Evolutionary conservation across 2,329 filamentous ascomycete species (phyloP), one percentile per base, ranked within the genome.

Genomic region (Penicillium fuscoglaucum): DNA sequence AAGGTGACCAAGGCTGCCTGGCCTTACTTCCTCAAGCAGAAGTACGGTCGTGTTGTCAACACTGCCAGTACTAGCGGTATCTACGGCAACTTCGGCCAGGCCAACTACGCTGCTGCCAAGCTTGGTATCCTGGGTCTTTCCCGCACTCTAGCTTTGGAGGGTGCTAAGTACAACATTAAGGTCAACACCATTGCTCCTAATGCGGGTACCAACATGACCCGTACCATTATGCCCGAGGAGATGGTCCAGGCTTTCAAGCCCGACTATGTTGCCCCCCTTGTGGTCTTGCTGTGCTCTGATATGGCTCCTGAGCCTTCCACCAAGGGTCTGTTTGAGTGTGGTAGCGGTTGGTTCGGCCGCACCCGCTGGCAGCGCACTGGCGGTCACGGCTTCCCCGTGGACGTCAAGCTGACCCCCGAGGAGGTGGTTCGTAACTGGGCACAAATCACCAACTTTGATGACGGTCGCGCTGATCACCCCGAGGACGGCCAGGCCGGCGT

Each of bases 161-260:
- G 95, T 69, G 84, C 85, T 72, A 98, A 98, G 83, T 92, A 99
- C 84, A 96, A 97, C 83, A 98, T 99, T 77, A 92, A 87, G 70
- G 91, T 96, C 76, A 99, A 99, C 84, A 96, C 93, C 58, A 97
- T 99, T 71, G 95, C 95, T 26, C 95, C 95, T 67, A 99, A 98
- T 72, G 95, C 95, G 40, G 95, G 95, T 68, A 99, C 95, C 45
- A 87, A 89, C 73, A 95, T 99, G 90, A 99, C 95, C 56, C 86
- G 88, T 67, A 93, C 90, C 51, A 90, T 99, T 74, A 85, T 99
- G 83, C 95, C 95, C 31, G 92, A 96, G 79, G 95, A 99, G 81
- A 87, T 98, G 81, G 93, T 99, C 19, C 93, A 98, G 81, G 93
- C 95, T 46, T 96, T 99, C 84, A 99, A 98, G 87, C 95, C 95